These are phyloP conservation scores for Malassezia pachydermatis DNA, from an alignment of 1,284 basidiomycete species.

Conservation along the genomic window DNA sequence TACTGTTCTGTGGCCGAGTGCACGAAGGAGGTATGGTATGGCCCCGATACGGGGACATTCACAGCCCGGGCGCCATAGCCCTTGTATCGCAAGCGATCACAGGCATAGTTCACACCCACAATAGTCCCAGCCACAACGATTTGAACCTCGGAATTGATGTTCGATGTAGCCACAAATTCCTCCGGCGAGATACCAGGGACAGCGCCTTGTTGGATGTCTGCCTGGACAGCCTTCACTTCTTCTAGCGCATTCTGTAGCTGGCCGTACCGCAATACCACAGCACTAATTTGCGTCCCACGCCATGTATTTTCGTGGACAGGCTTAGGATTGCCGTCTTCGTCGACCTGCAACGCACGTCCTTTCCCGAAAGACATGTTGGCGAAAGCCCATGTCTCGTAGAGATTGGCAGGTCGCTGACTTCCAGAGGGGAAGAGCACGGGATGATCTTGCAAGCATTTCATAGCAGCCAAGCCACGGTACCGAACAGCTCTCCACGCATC, in stretches of 20 bases:
- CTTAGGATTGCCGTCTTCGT: background rate
- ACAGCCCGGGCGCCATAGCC: constrained; percentile 42
- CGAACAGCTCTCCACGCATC: constrained; percentile 39
- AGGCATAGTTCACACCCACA: constrained; percentile 41
- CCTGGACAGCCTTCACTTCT: constrained; percentile 26
- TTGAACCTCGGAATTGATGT: constrained; percentile 43
- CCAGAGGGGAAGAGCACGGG: constrained; percentile 39
- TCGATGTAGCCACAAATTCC: constrained; percentile 44
- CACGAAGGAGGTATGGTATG: constrained; percentile 43
- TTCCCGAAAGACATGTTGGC: constrained; percentile 40
- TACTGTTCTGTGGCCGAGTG: constrained; percentile 27
- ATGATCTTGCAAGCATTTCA: constrained; percentile 27
- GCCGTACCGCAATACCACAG: constrained; percentile 38
- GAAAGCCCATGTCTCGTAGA: constrained; percentile 47
- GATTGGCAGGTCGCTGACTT: constrained; percentile 33
- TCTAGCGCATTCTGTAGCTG: constrained; percentile 28
- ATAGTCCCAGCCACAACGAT: constrained; percentile 40
- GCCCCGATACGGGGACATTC: constrained; percentile 43
- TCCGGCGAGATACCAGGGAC: constrained; percentile 31
- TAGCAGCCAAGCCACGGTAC: constrained; percentile 35
- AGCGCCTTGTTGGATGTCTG: constrained; percentile 30
- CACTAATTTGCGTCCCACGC: constrained; percentile 42
- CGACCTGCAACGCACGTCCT: background rate
- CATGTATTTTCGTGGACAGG: constrained; percentile 28
- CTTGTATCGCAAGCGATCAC: constrained; percentile 33